phyloP scores from a whole-genome alignment of 441 rosid genomes.

The Pelargonium australe region DNA sequence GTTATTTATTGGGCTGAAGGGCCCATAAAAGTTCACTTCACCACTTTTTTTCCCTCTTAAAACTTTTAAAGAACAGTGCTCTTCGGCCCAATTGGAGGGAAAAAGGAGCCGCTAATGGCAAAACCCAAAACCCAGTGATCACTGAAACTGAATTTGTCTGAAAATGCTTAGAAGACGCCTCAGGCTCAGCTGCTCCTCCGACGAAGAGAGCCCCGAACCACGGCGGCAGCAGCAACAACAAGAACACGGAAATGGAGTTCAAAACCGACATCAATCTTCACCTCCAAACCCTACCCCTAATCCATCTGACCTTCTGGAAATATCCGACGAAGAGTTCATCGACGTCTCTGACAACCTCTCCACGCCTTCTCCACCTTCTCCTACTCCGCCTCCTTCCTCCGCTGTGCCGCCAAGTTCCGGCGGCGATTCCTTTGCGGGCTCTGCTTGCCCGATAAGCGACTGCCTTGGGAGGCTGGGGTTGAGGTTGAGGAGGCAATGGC shows the following conservation, averaged over 20 bases:
- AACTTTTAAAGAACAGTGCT: no score
- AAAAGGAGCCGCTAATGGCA: no score
- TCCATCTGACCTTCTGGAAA: slow-evolving; percentile 27
- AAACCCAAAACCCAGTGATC: no score
- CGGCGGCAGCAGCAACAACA: neutral
- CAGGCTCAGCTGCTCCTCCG: slow-evolving; percentile 39
- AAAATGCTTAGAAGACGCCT: slow-evolving; percentile 63
- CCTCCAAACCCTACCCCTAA: slow-evolving; percentile 23
- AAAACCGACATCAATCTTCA: slow-evolving; percentile 13
- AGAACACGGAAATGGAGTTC: slow-evolving; percentile 15
- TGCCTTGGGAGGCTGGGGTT: slow-evolving; percentile 50
- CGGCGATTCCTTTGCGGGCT: slow-evolving; percentile 10
- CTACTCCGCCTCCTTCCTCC: slow-evolving; percentile 18
- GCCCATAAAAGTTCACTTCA: no score
- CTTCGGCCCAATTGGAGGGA: no score
- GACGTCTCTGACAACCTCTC: slow-evolving; percentile 43
- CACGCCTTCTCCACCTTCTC: slow-evolving; percentile 33
- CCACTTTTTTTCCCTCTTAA: no score
- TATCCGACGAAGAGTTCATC: slow-evolving; percentile 51
- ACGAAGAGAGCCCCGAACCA: slow-evolving; percentile 29
- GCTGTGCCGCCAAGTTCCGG: slow-evolving; percentile 13
- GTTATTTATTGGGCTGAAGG: no score
- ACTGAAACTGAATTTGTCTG: neutral
- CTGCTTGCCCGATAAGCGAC: slow-evolving; percentile 43
- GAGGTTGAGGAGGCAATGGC: slow-evolving; percentile 59